These are phyloP conservation scores for Globisporangium lucens DNA, from an alignment of 352 stramenopile species.

Conservation along the genomic window DNA sequence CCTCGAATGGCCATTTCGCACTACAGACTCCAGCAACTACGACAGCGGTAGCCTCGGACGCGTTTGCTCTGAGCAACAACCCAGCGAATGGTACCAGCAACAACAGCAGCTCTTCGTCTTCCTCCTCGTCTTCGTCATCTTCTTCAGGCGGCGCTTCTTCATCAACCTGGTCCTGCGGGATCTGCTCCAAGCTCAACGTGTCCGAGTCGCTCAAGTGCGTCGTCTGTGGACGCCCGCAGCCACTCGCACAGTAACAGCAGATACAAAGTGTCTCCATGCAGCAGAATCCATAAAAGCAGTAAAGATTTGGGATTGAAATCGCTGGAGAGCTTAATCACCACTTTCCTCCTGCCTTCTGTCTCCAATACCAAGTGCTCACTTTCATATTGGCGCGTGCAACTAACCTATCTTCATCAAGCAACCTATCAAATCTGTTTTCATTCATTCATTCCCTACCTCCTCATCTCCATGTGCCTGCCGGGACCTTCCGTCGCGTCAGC, in stretches of 20 bases:
- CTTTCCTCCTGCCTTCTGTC: neutral
- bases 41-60: neutral
- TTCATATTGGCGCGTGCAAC: neutral
- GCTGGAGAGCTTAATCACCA: neutral
- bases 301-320: neutral
- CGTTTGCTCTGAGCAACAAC: neutral
- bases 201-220: slow-evolving; percentile 48
- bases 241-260: slow-evolving; percentile 1
- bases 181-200: slow-evolving; percentile 73
- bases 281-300: slow-evolving; percentile 4
- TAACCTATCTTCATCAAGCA: neutral
- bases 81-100: neutral
- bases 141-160: neutral
- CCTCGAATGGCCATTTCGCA: neutral
- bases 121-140: neutral
- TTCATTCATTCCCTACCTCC: slow-evolving; percentile 5
- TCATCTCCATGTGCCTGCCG: neutral
- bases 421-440: neutral
- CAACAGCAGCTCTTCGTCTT: neutral
- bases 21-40: slow-evolving; percentile 6
- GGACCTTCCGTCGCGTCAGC: neutral
- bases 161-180: slow-evolving; percentile 52
- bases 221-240: slow-evolving; percentile 62
- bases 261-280: neutral
- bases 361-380: neutral